Evolutionary conservation across 176 grass and related monocot species (phyloP), one percentile per base, ranked within the genome.

Genomic region (Rhynchospora breviuscula): DNA sequence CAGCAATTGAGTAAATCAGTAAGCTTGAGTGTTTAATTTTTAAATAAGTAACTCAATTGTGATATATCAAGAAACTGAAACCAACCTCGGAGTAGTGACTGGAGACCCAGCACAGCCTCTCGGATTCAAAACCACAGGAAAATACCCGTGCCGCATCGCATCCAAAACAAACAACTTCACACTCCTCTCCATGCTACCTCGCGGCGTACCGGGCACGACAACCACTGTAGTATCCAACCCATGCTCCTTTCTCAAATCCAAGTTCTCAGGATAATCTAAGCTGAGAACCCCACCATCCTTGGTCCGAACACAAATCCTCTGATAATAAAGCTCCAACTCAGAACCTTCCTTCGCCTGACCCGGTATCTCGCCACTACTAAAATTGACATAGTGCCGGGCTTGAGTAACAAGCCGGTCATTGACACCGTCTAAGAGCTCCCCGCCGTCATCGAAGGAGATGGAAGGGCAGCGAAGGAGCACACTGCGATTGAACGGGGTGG

Each of bases 41-140:
- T 18, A 15, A 72, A 10, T 67, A 35, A 48, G 43, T 11, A 71
- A 48, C 17, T 3, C 5, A 22, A 72, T 72, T 21, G 43, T 47
- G 3, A 72, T 12, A 72, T 69, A 15, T 17, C 29, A 83, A 73
- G 1, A 19, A 49, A 52, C 35, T 48, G n/a, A 66, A 69, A 82
- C 78, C 91, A 62, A 98, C 95, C 95, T 94, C 53, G 95, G 85
- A 7, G 95, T 93, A 59, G 92, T 98, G 40, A 98, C 23, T 0
- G 95, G 92, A 6, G 95, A 98, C n/a, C 92, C 86, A 8, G 84
- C 92, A 25, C 95, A 98, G 1, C 95, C 95, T 85, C 95, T 87
- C 64, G 95, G 92, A n/a, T 98, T 98, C 90, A 98, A 89, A 49
- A 98, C 95, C 54, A 98, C 80, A 35, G 95, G 92, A 35, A 98